A percentile compares a stretch with the other conserved stretches of the same genome.
These are phyloP conservation scores for Primulina eburnea DNA, from an alignment of 257 asterid genomes.

Conservation along the genomic window DNA sequence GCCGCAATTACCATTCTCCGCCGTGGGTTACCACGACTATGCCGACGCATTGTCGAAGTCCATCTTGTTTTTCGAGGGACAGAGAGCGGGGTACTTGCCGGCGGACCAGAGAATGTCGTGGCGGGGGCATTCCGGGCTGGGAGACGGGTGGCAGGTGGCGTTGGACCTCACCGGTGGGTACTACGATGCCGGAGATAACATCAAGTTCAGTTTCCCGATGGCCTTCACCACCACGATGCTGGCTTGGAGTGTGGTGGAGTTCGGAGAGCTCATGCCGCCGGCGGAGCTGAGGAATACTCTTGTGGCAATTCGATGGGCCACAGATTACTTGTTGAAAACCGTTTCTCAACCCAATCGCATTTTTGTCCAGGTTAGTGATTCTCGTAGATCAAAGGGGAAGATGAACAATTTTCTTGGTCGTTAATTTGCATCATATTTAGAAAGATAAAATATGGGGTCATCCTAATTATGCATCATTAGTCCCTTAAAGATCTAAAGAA, in stretches of 20 bases:
- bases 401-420: neutral
- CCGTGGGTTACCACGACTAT: slow-evolving; percentile 60
- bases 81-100: slow-evolving; percentile 86
- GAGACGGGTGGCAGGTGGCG: slow-evolving; percentile 65
- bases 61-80: slow-evolving; percentile 84
- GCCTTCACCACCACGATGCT: slow-evolving; percentile 95
- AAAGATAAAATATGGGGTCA: neutral
- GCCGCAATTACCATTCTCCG: slow-evolving; percentile 25
- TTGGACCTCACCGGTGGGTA: slow-evolving; percentile 87
- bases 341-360: slow-evolving; percentile 86
- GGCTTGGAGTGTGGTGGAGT: slow-evolving; percentile 93
- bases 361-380: slow-evolving; percentile 74
- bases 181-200: slow-evolving; percentile 95
- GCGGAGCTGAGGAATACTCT: slow-evolving; percentile 67
- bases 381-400: neutral
- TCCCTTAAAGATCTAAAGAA: neutral
- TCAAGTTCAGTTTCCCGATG: slow-evolving; percentile 92
- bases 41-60: slow-evolving; percentile 77
- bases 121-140: slow-evolving; percentile 80
- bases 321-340: slow-evolving; percentile 82
- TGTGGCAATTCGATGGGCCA: slow-evolving; percentile 77
- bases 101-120: slow-evolving; percentile 76
- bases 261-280: slow-evolving; percentile 69
- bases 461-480: neutral
- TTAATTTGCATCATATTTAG: neutral